These are phyloP conservation scores for Magnolia changhungtana DNA, from an alignment of 164 flowering plant species.

Conservation along the genomic window DNA sequence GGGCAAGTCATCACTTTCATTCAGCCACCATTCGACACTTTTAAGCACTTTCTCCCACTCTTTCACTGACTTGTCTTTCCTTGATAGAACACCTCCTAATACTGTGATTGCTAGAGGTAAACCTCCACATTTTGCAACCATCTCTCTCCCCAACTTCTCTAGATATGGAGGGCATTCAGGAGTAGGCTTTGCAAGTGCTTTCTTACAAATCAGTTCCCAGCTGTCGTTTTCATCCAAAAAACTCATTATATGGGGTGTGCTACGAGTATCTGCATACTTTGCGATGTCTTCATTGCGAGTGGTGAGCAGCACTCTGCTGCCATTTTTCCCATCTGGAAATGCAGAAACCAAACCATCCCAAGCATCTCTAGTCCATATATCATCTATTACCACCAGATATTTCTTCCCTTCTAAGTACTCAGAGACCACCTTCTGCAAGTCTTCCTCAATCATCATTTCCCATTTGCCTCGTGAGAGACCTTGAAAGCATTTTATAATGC, in stretches of 20 bases:
- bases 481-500: slow-evolving; percentile 2
- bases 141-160: slow-evolving; percentile 7
- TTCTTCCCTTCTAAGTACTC: not conserved
- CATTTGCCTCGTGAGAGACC: not conserved
- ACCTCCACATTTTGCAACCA: slow-evolving; percentile 17
- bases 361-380: slow-evolving; percentile 42
- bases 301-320: slow-evolving; percentile 39
- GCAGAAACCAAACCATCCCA: slow-evolving; percentile 35
- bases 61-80: not conserved
- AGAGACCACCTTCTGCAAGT: not conserved
- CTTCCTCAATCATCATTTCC: not conserved
- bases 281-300: slow-evolving; percentile 20
- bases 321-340: slow-evolving; percentile 28
- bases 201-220: not conserved
- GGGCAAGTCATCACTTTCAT: slow-evolving; percentile 13
- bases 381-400: slow-evolving; percentile 48
- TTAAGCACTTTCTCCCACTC: slow-evolving; percentile 7
- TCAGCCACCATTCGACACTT: not conserved
- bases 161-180: not conserved
- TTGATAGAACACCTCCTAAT: slow-evolving; percentile 16
- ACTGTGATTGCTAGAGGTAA: slow-evolving; percentile 17
- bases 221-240: not conserved
- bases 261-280: not conserved
- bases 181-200: not conserved
- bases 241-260: not conserved